phyloP scores from a whole-genome alignment of 805 yeast genomes.

The Ogataea zsoltii region DNA sequence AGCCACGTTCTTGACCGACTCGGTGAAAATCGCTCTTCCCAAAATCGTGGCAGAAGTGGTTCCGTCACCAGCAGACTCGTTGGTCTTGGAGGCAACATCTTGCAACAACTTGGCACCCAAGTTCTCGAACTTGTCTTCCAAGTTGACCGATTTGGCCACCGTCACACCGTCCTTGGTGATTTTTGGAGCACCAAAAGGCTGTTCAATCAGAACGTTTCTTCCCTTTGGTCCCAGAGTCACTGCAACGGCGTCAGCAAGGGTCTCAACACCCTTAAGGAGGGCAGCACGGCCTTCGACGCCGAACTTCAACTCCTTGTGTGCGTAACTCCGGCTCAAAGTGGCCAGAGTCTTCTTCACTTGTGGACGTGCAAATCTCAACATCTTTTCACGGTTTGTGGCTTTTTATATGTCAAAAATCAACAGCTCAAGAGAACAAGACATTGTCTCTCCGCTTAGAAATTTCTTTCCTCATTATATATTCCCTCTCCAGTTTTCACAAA shows the following conservation, averaged over 20 bases:
- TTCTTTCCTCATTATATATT: slow-evolving; percentile 5
- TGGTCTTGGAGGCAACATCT: slow-evolving; percentile 96
- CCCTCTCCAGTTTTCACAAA: slow-evolving; percentile 5
- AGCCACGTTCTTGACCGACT: slow-evolving; percentile 94
- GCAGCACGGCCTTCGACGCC: slow-evolving; percentile 98
- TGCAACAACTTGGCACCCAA: slow-evolving; percentile 94
- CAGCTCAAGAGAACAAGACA: neutral
- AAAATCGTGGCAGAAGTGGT: slow-evolving; percentile 96
- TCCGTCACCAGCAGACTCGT: slow-evolving; percentile 98
- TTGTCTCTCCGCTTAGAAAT: neutral
- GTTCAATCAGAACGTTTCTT: slow-evolving; percentile 94
- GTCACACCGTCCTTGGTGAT: slow-evolving; percentile 99
- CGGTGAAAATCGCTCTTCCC: slow-evolving; percentile 94
- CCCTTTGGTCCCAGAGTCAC: slow-evolving; percentile 98
- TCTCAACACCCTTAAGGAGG: slow-evolving; percentile 87
- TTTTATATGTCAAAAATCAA: slow-evolving; percentile 2
- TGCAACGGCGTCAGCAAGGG: slow-evolving; percentile 93
- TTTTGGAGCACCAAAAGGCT: slow-evolving; percentile 94
- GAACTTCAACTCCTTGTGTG: slow-evolving; percentile 92
- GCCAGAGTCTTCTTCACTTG: slow-evolving; percentile 41
- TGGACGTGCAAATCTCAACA: slow-evolving; percentile 53
- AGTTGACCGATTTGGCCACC: slow-evolving; percentile 81
- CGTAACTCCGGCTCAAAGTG: slow-evolving; percentile 47
- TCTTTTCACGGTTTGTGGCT: slow-evolving; percentile 16
- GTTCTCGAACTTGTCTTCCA: slow-evolving; percentile 91